phyloP scores from a whole-genome alignment of 495 filamentous ascomycete genomes.

The Penicillium samsonianum region DNA sequence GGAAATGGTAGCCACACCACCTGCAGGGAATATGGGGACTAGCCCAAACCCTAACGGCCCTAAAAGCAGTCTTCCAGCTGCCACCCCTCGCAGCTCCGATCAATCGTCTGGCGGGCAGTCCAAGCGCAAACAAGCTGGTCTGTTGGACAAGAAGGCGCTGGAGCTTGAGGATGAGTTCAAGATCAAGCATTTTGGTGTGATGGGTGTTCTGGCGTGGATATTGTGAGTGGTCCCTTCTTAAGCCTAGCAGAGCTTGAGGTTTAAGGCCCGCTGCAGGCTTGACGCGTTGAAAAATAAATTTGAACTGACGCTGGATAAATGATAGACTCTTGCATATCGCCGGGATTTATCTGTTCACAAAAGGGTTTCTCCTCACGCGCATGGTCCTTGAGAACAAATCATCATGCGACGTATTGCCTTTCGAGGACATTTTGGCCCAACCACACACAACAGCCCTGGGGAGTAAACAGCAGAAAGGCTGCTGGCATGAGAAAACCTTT shows the following conservation, averaged over 20 bases:
- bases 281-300: neutral
- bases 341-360: conserved; percentile 90
- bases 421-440: conserved; percentile 42
- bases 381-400: conserved; percentile 88
- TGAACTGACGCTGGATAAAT: conserved; percentile 10
- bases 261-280: neutral
- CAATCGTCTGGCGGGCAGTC: conserved; percentile 17
- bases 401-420: conserved; percentile 71
- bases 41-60: conserved; percentile 5
- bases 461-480: conserved; percentile 60
- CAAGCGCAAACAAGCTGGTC: conserved; percentile 19
- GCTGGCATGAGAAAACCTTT: conserved; percentile 95
- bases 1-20: conserved; percentile 13
- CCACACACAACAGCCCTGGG: conserved; percentile 33
- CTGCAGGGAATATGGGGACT: conserved; percentile 7
- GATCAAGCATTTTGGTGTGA: conserved; percentile 40
- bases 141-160: conserved; percentile 26
- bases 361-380: conserved; percentile 93
- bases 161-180: conserved; percentile 45
- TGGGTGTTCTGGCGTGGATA: conserved; percentile 47
- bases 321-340: conserved; percentile 70
- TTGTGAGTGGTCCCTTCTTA: conserved; percentile 34
- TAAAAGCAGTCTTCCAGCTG: neutral
- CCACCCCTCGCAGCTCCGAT: conserved; percentile 1
- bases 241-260: neutral